phyloP scores from a whole-genome alignment of 176 grass and related monocot species.

The Tuctoria greenei region DNA sequence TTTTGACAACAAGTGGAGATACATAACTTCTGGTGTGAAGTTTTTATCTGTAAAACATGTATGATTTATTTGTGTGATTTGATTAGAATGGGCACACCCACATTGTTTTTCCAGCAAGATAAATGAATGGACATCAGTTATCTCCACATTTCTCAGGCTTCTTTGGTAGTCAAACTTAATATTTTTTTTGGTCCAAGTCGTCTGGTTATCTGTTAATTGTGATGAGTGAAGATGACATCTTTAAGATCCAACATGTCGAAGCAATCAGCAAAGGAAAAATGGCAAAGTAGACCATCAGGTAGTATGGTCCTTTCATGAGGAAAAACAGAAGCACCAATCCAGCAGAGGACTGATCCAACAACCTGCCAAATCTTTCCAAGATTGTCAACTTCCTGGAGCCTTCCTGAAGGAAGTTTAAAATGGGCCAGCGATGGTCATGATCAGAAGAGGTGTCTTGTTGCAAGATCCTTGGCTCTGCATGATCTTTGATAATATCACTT shows the following conservation, averaged over 20 bases:
- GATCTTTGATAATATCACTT: constrained; percentile 1
- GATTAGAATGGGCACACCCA: too few relatives aligned
- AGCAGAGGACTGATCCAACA: neutral
- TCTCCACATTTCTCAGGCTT: too few relatives aligned
- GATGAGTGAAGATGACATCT: neutral
- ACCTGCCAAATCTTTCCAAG: constrained; percentile 21
- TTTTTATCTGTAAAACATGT: too few relatives aligned
- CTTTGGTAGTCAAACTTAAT: too few relatives aligned
- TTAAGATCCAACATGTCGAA: neutral
- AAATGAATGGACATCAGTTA: too few relatives aligned
- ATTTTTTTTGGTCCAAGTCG: neutral
- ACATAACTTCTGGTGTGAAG: too few relatives aligned
- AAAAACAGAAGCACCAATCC: neutral
- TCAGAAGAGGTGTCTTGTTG: constrained; percentile 6
- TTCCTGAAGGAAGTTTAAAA: constrained; percentile 15
- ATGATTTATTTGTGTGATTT: too few relatives aligned
- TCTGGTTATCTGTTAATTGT: neutral
- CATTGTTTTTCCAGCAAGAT: too few relatives aligned
- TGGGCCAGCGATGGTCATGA: neutral
- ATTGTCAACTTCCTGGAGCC: constrained; percentile 35
- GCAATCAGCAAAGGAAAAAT: constrained; percentile 22
- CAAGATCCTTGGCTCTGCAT: neutral
- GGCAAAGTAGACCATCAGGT: constrained; percentile 11
- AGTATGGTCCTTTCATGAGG: constrained; percentile 37
- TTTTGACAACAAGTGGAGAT: too few relatives aligned